Conservation (phyloP, 2,329 filamentous ascomycete species). For the Colletotrichum magnum region DNA sequence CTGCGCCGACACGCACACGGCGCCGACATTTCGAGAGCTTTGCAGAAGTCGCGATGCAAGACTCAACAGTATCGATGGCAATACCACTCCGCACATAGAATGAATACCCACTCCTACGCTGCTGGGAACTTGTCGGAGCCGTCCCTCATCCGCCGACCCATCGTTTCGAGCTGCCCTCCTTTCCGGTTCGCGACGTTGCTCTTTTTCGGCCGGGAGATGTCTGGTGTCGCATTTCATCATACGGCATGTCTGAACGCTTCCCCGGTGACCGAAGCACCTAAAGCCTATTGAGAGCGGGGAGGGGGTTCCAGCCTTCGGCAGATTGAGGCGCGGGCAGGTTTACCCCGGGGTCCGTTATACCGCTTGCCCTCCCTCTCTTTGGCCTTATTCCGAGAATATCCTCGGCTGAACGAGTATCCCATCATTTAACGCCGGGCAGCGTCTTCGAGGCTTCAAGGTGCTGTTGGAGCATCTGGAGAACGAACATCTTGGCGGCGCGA, state of each 20-base stretch:
- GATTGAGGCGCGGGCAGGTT: slow-evolving; percentile 1
- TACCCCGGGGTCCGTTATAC: background rate
- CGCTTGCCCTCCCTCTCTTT: background rate
- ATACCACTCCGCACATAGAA: background rate
- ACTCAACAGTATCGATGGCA: background rate
- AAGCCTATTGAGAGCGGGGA: slow-evolving; percentile 20
- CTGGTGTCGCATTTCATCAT: slow-evolving; percentile 19
- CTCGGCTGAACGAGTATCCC: slow-evolving; percentile 27
- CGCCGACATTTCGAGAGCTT: background rate
- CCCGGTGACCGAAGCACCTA: slow-evolving; percentile 31
- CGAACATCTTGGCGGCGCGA: slow-evolving; percentile 29
- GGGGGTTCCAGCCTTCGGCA: slow-evolving; percentile 6
- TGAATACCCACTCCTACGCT: background rate
- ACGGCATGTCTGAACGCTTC: slow-evolving; percentile 27
- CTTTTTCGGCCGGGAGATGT: slow-evolving; percentile 15
- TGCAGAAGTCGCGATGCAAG: background rate
- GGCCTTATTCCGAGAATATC: slow-evolving; percentile 20
- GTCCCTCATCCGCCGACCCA: too few species aligned
- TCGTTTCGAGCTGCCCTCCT: background rate
- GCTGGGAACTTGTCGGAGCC: background rate
- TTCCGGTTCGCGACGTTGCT: slow-evolving; percentile 9
- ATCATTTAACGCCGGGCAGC: slow-evolving; percentile 5
- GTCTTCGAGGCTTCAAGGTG: background rate
- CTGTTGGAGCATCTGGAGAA: slow-evolving; percentile 17
- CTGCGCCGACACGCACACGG: slow-evolving; percentile 7